Evolutionary conservation across 1,284 basidiomycete species (phyloP).

Genomic region (Uromyces viciae-fabae): DNA sequence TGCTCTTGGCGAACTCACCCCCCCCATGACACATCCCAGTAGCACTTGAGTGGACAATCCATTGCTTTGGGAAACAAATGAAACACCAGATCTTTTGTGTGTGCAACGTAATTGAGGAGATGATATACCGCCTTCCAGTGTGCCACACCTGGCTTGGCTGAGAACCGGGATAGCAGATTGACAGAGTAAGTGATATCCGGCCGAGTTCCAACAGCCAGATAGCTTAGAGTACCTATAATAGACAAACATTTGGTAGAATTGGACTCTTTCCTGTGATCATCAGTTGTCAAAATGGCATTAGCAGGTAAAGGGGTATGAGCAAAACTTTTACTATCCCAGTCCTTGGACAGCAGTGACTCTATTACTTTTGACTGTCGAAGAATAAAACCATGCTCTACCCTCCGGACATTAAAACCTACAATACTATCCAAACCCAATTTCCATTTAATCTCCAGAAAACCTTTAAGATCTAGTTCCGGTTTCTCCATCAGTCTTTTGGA

Average conservation of each 20-base stretch:
- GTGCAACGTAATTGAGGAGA: not conserved
- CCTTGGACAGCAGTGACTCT: not conserved
- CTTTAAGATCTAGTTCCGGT: not conserved
- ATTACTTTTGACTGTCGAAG: not conserved
- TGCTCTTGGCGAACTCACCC: not conserved
- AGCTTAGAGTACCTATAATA: not conserved
- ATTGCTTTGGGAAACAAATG: not conserved
- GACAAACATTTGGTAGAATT: not conserved
- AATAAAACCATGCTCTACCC: not conserved
- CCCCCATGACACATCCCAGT: not conserved
- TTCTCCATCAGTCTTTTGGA: not conserved
- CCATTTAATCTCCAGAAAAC: slow-evolving; percentile 1
- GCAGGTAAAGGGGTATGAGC: not conserved
- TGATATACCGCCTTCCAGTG: not conserved
- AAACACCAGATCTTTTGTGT: not conserved
- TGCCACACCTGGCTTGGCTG: not conserved
- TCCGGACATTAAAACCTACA: not conserved
- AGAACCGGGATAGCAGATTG: not conserved
- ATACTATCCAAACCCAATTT: not conserved
- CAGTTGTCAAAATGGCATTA: not conserved
- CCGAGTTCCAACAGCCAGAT: not conserved
- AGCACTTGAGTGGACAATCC: not conserved
- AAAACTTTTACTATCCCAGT: not conserved
- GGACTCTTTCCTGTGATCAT: not conserved
- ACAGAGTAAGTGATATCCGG: not conserved